Percentiles rank a stretch among this genome's conserved stretches.
These are phyloP conservation scores for Aspergillus vadensis DNA, from an alignment of 2,329 filamentous ascomycete genomes.

Conservation along the genomic window DNA sequence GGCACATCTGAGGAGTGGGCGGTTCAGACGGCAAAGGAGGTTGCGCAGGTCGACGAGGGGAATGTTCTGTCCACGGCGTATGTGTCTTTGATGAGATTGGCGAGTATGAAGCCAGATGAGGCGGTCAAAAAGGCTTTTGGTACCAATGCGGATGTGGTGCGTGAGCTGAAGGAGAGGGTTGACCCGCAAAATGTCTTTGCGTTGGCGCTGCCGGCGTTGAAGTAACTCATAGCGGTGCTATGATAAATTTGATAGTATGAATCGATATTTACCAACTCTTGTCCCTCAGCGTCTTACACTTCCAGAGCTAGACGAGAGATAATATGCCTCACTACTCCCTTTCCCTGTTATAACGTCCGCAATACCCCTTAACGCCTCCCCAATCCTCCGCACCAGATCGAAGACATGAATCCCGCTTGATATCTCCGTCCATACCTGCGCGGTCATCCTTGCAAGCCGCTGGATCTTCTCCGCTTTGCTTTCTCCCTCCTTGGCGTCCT, in stretches of 20 bases:
- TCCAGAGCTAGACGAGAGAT: neutral
- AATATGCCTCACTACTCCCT: neutral
- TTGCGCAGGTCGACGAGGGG: conserved; percentile 7
- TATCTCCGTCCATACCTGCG: conserved; percentile 34
- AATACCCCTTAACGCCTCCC: conserved; percentile 11
- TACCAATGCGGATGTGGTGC: conserved; percentile 17
- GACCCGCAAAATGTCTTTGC: conserved; percentile 22
- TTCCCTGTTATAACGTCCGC: neutral
- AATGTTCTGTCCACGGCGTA: conserved; percentile 21
- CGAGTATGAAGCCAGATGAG: neutral
- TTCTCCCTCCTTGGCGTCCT: conserved; percentile 4
- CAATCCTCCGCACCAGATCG: conserved; percentile 20
- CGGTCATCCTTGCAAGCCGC: conserved; percentile 12
- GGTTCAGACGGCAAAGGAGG: neutral
- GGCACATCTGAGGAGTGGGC: conserved; percentile 16
- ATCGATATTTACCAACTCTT: no score
- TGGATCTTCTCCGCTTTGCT: neutral
- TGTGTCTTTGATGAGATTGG: conserved; percentile 17
- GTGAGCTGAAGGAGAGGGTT: conserved; percentile 18
- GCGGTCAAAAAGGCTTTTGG: conserved; percentile 22
- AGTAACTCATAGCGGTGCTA: neutral
- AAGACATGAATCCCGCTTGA: conserved; percentile 48
- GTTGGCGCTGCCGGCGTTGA: neutral
- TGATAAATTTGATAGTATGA: neutral
- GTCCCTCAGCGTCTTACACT: no score